A percentile compares a stretch with the other conserved stretches of the same genome.
These are phyloP conservation scores for Chalciporus sp. DNA, from an alignment of 1,284 basidiomycete species.

Conservation along the genomic window DNA sequence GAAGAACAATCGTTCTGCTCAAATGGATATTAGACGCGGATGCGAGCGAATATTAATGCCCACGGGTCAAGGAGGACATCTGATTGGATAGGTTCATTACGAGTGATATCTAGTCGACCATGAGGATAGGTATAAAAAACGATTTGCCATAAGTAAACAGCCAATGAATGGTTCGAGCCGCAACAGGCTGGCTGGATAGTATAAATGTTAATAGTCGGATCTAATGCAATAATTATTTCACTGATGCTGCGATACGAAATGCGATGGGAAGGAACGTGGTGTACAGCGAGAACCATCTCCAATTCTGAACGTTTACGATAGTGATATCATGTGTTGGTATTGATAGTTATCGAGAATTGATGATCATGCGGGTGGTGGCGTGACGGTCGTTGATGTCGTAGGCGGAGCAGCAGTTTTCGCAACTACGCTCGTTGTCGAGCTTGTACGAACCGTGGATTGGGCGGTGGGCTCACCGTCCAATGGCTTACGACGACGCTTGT, in stretches of 20 bases:
- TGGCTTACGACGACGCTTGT: constrained; percentile 44
- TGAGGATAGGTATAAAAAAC: constrained; percentile 3
- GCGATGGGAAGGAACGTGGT: constrained; percentile 11
- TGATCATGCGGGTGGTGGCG: constrained; percentile 28
- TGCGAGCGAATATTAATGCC: no score
- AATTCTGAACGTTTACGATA: constrained; percentile 15
- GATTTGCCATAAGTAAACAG: constrained; percentile 25
- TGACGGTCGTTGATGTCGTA: constrained; percentile 22
- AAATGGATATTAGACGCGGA: no score
- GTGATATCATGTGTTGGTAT: constrained; percentile 5
- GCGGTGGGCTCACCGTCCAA: constrained; percentile 26
- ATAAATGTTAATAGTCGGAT: constrained; percentile 28
- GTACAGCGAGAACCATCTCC: constrained; percentile 6
- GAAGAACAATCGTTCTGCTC: no score
- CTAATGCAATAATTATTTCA: constrained; percentile 31
- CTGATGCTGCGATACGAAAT: constrained; percentile 8
- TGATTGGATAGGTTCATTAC: constrained; percentile 56
- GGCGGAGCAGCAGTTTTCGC: constrained; percentile 21
- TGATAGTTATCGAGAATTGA: neutral
- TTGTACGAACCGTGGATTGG: constrained; percentile 28
- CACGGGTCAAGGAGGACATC: constrained; percentile 68
- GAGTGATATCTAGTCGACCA: constrained; percentile 31
- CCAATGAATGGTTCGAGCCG: constrained; percentile 12
- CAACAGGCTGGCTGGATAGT: constrained; percentile 22
- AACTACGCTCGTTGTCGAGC: constrained; percentile 20